Base-by-base conservation (phyloP, 2,329 filamentous ascomycete species). In the Pestalotiopsis sp. region DNA sequence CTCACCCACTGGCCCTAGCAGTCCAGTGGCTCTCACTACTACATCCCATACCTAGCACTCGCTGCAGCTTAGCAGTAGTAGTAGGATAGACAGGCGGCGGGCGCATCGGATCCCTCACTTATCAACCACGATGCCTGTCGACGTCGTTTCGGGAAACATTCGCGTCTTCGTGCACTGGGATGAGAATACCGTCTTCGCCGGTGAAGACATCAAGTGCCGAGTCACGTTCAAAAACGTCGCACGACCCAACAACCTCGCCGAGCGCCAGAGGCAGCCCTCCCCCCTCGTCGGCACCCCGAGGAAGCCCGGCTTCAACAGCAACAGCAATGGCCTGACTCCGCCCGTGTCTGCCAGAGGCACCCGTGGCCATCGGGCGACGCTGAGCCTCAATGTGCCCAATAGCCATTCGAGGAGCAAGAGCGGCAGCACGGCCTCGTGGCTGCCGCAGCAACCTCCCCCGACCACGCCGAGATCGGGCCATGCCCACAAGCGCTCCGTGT, bases 111-210 rank as follows among this genome's bases (percentile, higher is more conserved):
- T 5, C 12, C 57, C 23, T 36, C 25, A 36, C 17, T 11, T 36
- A 39, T 39, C 31, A 45, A 52, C 57, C 55, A 81, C 74, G 77
- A 88, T 88, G 86, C 79, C 84, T 73, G 79, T 84, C 73, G 84
- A 86, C 75, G 78, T 76, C 72, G 75, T 79, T 70, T 36, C 59
- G 31, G 84, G 83, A 82, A 95, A 97, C 84, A 94, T 99, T 79
- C 93, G 95, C 80, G 95, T 98, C 81, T 97, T 95, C 80, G 93
- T 99, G 80, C 91, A 92, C 83, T 99, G 95, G 93, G 92, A 94
- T 80, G 93, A 97, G 78, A 91, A 95, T 80, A 95, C 93, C 71
- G 93, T 99, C 76, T 99, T 98, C 82, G 93, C 96, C 68, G 96
- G 96, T 81, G 96, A 99, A 85, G 92, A 97, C 77, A 89, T 98